Conservation (phyloP, 2,329 filamentous ascomycete genomes). For the Microsporum canis region DNA sequence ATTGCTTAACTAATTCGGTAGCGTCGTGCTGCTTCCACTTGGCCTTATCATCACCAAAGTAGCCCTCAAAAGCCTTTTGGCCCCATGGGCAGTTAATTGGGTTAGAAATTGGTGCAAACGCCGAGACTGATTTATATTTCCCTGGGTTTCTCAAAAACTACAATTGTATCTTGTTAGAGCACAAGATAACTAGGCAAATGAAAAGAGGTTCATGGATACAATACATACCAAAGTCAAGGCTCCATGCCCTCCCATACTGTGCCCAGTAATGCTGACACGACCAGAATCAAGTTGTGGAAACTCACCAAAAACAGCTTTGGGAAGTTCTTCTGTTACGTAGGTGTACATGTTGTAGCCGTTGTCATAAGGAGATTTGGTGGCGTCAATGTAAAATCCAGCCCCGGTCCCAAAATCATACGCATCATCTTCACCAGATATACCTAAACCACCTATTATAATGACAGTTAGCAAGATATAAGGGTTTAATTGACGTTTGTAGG, state of each 20-base stretch:
- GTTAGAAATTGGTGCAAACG: constrained; percentile 84
- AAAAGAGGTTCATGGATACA: background rate
- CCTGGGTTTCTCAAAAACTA: constrained; percentile 82
- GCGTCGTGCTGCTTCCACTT: constrained; percentile 87
- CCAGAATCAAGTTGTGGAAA: constrained; percentile 60
- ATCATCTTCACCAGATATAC: constrained; percentile 75
- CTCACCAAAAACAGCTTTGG: constrained; percentile 56
- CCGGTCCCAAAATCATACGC: constrained; percentile 83
- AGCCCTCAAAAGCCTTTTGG: constrained; percentile 85
- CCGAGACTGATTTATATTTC: constrained; percentile 76
- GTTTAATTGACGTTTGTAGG: background rate
- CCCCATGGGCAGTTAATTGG: constrained; percentile 83
- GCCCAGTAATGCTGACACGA: constrained; percentile 75
- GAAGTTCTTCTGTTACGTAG: constrained; percentile 86
- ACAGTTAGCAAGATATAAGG: background rate
- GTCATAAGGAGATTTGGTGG: constrained; percentile 61
- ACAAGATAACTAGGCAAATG: background rate
- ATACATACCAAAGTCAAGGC: constrained; percentile 61
- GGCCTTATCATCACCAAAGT: constrained; percentile 61
- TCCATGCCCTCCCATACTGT: constrained; percentile 96
- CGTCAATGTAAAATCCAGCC: constrained; percentile 91
- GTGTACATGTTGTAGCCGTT: constrained; percentile 86
- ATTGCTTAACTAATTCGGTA: constrained; percentile 72
- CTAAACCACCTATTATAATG: constrained; percentile 50
- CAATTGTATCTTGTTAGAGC: background rate